Base-by-base conservation (phyloP, 768 basidiomycete species). In the Sarcodon aspratus region DNA sequence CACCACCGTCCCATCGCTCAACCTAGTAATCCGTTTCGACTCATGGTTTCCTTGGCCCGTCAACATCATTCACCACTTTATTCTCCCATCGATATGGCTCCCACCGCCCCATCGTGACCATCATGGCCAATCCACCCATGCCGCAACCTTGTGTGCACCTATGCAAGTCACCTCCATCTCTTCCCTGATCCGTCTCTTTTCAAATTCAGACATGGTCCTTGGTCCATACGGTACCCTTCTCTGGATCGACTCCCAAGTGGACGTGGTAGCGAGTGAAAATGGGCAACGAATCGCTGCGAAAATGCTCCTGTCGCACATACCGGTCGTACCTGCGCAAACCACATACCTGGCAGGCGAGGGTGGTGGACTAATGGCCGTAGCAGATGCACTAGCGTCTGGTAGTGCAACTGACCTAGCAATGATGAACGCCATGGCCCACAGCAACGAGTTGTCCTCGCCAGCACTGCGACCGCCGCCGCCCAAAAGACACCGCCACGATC, bases 31-130 rank as follows among this genome's bases (percentile, higher is more conserved):
- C 15, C 79, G 84, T 12, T 85, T 77, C 55, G 73, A 71, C 10
- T 78, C 74, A 57, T 67, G 65, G 47, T 76, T 73, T 51, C 80
- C 80, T 3, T 84, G 82, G 82, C 79, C 82, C 0, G 72, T 79
- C n/a, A n/a, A n/a, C n/a, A n/a, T n/a, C n/a, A n/a, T n/a, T n/a
- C n/a, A n/a, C n/a, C n/a, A n/a, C n/a, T n/a, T n/a, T n/a, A n/a
- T n/a, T n/a, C n/a, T n/a, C n/a, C n/a, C n/a, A n/a, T n/a, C n/a
- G n/a, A n/a, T n/a, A n/a, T n/a, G n/a, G n/a, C n/a, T n/a, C n/a
- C n/a, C n/a, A n/a, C n/a, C n/a, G n/a, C n/a, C n/a, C n/a, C n/a
- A n/a, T n/a, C n/a, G n/a, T n/a, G n/a, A n/a, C n/a, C n/a, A n/a
- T n/a, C n/a, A n/a, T n/a, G n/a, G n/a, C n/a, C n/a, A n/a, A n/a